These are phyloP conservation scores for Beauveria asiatica DNA, from an alignment of 2,329 filamentous ascomycete genomes.

Conservation along the genomic window DNA sequence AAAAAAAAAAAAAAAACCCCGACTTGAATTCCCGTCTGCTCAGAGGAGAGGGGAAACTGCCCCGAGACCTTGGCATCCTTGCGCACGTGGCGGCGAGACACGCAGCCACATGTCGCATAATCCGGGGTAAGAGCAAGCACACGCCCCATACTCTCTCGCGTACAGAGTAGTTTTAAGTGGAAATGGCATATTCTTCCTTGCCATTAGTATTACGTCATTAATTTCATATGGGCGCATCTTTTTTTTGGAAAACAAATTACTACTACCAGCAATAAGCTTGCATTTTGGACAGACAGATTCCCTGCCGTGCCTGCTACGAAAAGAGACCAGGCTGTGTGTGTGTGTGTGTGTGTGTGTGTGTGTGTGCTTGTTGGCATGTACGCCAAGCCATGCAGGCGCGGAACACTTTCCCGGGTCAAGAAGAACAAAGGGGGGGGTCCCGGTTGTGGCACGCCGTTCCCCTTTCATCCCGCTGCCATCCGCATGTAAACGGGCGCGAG, in stretches of 20 bases:
- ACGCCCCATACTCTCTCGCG: neutral
- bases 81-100: neutral
- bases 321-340: neutral
- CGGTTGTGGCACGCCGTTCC: neutral
- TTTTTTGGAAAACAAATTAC: neutral
- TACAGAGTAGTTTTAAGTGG: neutral
- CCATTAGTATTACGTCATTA: neutral
- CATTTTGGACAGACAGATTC: neutral
- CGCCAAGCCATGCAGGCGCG: constrained; percentile 1
- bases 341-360: neutral
- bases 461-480: constrained; percentile 3
- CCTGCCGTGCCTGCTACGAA: too few relatives aligned
- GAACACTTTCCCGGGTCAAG: neutral
- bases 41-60: neutral
- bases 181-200: neutral
- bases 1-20: too few relatives aligned
- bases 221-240: neutral
- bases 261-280: neutral
- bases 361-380: neutral
- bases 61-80: neutral
- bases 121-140: neutral
- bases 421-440: neutral
- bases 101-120: neutral
- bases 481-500: constrained; percentile 1
- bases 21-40: too few relatives aligned